Base-by-base conservation (phyloP, 2,329 filamentous ascomycete species). In the Helicocarpus griseus region DNA sequence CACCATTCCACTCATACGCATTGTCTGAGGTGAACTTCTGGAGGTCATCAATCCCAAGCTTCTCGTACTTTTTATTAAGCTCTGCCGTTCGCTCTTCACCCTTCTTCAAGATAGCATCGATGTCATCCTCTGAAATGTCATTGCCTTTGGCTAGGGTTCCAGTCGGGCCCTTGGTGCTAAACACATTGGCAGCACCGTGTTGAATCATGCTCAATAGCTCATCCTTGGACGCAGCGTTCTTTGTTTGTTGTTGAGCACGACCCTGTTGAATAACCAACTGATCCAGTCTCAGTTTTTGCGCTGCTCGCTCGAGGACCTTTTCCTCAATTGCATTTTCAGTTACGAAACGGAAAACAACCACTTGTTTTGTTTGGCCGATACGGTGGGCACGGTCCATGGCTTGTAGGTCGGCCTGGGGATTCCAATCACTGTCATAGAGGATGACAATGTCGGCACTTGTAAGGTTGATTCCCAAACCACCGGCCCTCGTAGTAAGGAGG, bases 311-410 rank as follows among this genome's bases (percentile, higher is more conserved):
- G 46, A 98, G 74, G 8, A 98, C 93, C 73, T 98, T 97, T 71
- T 98, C 93, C 65, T 98, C 93, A 54, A 98, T 97, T 0, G 93
- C 93, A 63, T 95, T 94, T 66, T 98, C 93, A 0, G 94, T 98
- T 22, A 98, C 87, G 61, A 98, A 96, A 54, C 93, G 82, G 73
- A 95, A 98, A 3, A 98, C 93, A 40, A 90, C 80, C 9, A 98
- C 93, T 67, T 98, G 93, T 72, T 98, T 98, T 4, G 89, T 98
- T 72, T 98, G 93, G 36, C 93, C 93, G 61, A 98, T 98, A 73
- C 93, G 89, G 73, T 98, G 93, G 48, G 93, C 93, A 65, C 93
- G 87, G 64, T 98, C 93, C 93, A 98, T 98, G 52, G 93, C 93
- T 69, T 98, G 93, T 54, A 98, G 73, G 81, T 98, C 93, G 17